Percentiles rank a stretch among this genome's conserved stretches.
These are phyloP conservation scores for Amniculicola lignicola DNA, from an alignment of 495 filamentous ascomycete species.

Conservation along the genomic window DNA sequence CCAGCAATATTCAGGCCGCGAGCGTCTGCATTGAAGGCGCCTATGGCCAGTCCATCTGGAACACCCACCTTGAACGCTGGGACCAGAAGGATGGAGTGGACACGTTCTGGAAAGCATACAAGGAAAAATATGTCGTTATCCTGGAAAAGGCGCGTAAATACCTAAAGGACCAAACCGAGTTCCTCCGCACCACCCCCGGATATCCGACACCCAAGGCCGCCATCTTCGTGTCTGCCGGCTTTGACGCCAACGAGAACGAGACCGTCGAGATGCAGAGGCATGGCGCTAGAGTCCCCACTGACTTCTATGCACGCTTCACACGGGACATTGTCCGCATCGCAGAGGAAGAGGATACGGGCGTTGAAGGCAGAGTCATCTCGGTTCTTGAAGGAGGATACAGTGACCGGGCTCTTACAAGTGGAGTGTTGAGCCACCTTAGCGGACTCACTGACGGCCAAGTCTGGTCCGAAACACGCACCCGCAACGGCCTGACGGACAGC, in stretches of 20 bases:
- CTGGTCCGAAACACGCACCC: not conserved
- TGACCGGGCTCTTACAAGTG: slow-evolving; percentile 81
- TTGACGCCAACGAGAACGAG: slow-evolving; percentile 96
- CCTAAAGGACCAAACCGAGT: slow-evolving; percentile 63
- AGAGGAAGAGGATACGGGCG: slow-evolving; percentile 70
- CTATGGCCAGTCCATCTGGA: slow-evolving; percentile 90
- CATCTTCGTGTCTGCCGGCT: slow-evolving; percentile 91
- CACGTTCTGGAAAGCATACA: slow-evolving; percentile 88
- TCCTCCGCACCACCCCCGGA: slow-evolving; percentile 52
- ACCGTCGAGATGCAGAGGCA: slow-evolving; percentile 90
- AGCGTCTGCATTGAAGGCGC: slow-evolving; percentile 89
- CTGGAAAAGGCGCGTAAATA: slow-evolving; percentile 78
- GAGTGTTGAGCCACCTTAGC: slow-evolving; percentile 82
- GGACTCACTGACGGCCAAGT: slow-evolving; percentile 61
- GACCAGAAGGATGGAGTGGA: slow-evolving; percentile 65
- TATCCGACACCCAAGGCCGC: slow-evolving; percentile 67
- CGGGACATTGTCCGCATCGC: slow-evolving; percentile 77
- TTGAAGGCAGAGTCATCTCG: slow-evolving; percentile 82
- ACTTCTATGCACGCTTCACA: slow-evolving; percentile 90
- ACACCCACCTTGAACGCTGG: slow-evolving; percentile 90
- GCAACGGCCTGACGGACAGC: slow-evolving; percentile 54
- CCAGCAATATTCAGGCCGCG: slow-evolving; percentile 85
- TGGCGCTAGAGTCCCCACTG: slow-evolving; percentile 89
- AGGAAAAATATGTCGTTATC: slow-evolving; percentile 67
- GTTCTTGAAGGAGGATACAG: slow-evolving; percentile 96